Evolutionary conservation across 2,329 filamentous ascomycete genomes (phyloP).

Genomic region (Fusarium tanahbumbuense): DNA sequence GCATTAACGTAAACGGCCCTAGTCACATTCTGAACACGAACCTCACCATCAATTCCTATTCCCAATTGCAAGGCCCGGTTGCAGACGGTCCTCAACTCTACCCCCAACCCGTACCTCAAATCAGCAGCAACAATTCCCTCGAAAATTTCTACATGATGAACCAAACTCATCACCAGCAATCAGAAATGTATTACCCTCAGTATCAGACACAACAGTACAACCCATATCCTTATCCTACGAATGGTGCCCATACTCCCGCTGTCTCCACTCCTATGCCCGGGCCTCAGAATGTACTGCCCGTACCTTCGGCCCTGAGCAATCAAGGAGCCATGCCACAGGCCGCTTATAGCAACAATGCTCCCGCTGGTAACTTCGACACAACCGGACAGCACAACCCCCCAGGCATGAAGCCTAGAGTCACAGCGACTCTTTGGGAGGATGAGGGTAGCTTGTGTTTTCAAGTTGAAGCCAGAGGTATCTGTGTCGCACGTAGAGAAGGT

Average conservation of each 20-base stretch:
- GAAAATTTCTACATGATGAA: slow-evolving; percentile 73
- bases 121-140: slow-evolving; percentile 42
- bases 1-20: slow-evolving; percentile 21
- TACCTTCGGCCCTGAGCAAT: slow-evolving; percentile 67
- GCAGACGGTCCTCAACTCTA: background rate
- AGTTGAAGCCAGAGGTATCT: slow-evolving; percentile 95
- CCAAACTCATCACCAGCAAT: slow-evolving; percentile 61
- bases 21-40: slow-evolving; percentile 5
- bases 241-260: slow-evolving; percentile 74
- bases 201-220: slow-evolving; percentile 74
- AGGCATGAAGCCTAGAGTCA: slow-evolving; percentile 96
- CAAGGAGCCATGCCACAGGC: slow-evolving; percentile 61
- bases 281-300: slow-evolving; percentile 72
- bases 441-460: slow-evolving; percentile 98
- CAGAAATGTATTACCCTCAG: slow-evolving; percentile 79
- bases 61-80: slow-evolving; percentile 10
- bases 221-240: slow-evolving; percentile 78
- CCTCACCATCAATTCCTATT: slow-evolving; percentile 1
- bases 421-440: slow-evolving; percentile 97
- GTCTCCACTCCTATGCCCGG: slow-evolving; percentile 76
- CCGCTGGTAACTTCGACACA: slow-evolving; percentile 70
- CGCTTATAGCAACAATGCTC: slow-evolving; percentile 59
- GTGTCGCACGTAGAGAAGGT: slow-evolving; percentile 94
- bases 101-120: slow-evolving; percentile 9
- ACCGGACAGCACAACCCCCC: slow-evolving; percentile 96